A percentile compares a stretch with the other conserved stretches of the same genome.
Conservation (phyloP, 2,329 filamentous ascomycete species). For the Tolypocladium endophyticum region DNA sequence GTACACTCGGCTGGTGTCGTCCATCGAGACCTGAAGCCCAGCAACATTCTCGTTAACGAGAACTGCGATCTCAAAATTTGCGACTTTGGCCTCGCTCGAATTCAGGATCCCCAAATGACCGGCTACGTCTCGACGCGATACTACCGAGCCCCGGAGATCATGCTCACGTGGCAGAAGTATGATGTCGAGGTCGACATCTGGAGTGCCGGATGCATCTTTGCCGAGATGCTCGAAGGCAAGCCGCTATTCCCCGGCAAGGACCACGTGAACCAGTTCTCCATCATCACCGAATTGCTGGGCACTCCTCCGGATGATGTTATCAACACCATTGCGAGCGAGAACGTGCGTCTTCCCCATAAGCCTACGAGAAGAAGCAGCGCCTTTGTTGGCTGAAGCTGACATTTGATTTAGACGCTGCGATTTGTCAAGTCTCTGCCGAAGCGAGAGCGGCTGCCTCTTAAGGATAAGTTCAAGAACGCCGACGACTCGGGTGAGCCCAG, state of each 20-base stretch:
- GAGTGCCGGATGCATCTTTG: slow-evolving; percentile 98
- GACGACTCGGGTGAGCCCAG: slow-evolving; percentile 61
- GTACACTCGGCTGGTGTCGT: slow-evolving; percentile 97
- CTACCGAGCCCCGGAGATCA: slow-evolving; percentile 97
- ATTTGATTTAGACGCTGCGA: slow-evolving; percentile 60
- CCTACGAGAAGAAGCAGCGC: neutral
- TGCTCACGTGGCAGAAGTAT: slow-evolving; percentile 99
- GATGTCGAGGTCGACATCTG: slow-evolving; percentile 98
- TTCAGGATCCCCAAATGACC: slow-evolving; percentile 99
- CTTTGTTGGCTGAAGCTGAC: slow-evolving; percentile 6
- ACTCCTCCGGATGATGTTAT: slow-evolving; percentile 98
- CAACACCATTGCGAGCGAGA: slow-evolving; percentile 96
- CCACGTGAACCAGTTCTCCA: slow-evolving; percentile 98
- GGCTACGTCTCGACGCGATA: slow-evolving; percentile 98
- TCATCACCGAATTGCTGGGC: slow-evolving; percentile 94
- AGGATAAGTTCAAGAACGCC: slow-evolving; percentile 89
- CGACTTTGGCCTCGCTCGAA: slow-evolving; percentile 93
- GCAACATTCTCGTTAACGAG: slow-evolving; percentile 98
- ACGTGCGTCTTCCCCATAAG: slow-evolving; percentile 45
- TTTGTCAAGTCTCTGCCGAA: slow-evolving; percentile 97
- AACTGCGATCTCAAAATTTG: slow-evolving; percentile 99
- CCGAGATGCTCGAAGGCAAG: slow-evolving; percentile 98
- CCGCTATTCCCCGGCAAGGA: slow-evolving; percentile 97
- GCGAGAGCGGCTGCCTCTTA: slow-evolving; percentile 78
- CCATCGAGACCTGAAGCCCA: slow-evolving; percentile 94